Evolutionary conservation across 441 rosid species (phyloP).

Genomic region (Erysimum cheiri): DNA sequence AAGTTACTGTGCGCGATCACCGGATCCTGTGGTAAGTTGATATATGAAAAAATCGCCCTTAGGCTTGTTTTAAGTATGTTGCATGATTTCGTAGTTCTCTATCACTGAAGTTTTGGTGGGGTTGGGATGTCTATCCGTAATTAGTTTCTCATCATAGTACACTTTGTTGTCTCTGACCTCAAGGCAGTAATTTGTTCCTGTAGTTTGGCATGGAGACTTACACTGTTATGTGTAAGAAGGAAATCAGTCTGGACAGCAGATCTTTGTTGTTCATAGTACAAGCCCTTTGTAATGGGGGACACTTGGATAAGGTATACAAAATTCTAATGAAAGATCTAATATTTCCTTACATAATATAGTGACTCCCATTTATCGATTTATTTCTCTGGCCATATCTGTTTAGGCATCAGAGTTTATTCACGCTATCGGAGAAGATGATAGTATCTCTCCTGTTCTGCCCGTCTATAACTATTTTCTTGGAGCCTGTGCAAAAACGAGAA

Average conservation of each 20-base stretch:
- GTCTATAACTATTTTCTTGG: conserved; percentile 68
- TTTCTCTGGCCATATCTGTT: conserved; percentile 32
- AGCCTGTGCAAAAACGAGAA: conserved; percentile 57
- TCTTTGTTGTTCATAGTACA: conserved; percentile 62
- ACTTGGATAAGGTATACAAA: conserved; percentile 71
- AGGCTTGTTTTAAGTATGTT: conserved; percentile 13
- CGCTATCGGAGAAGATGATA: conserved; percentile 56
- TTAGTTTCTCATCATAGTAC: not conserved
- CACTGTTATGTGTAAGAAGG: conserved; percentile 68
- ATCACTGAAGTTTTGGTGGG: conserved; percentile 12
- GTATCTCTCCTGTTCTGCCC: conserved; percentile 53
- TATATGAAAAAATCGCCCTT: conserved; percentile 18
- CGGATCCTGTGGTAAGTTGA: conserved; percentile 82
- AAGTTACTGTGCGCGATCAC: conserved; percentile 67
- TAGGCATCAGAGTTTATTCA: conserved; percentile 73
- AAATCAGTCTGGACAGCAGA: conserved; percentile 51
- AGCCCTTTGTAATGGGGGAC: conserved; percentile 84
- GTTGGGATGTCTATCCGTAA: conserved; percentile 29
- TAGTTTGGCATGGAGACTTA: conserved; percentile 96
- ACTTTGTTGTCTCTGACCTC: conserved; percentile 25
- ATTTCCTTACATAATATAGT: conserved; percentile 3
- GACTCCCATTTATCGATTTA: not conserved
- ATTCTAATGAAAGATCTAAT: conserved; percentile 13
- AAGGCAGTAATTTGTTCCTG: conserved; percentile 38
- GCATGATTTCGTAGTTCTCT: not conserved